Conservation (phyloP, 495 filamentous ascomycete genomes). For the Cercophora scortea region DNA sequence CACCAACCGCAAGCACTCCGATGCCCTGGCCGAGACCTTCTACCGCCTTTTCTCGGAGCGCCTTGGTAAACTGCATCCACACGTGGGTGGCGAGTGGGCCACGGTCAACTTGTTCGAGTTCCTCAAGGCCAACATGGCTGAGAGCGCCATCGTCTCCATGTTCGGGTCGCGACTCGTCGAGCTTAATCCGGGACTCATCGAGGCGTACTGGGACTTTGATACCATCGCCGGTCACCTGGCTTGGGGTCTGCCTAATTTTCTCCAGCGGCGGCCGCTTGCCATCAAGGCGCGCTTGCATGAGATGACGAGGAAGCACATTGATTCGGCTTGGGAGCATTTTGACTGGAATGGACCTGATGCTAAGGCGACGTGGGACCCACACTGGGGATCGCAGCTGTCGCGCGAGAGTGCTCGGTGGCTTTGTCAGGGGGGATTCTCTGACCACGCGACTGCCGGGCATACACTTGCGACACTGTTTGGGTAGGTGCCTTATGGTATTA, state of each 20-base stretch:
- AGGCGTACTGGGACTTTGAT: slow-evolving; percentile 18
- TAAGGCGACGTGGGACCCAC: slow-evolving; percentile 19
- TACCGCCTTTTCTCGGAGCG: not conserved
- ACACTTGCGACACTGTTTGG: slow-evolving; percentile 1
- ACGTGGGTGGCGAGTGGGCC: slow-evolving; percentile 1
- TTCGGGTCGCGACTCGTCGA: slow-evolving; percentile 11
- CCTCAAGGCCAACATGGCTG: slow-evolving; percentile 9
- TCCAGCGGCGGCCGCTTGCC: not conserved
- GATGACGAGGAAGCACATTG: not conserved
- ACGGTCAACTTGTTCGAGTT: slow-evolving; percentile 7
- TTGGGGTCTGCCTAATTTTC: slow-evolving; percentile 19
- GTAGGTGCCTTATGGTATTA: not conserved
- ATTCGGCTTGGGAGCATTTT: slow-evolving; percentile 6
- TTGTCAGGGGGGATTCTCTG: slow-evolving; percentile 8
- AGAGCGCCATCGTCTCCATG: slow-evolving; percentile 8
- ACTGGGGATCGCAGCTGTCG: slow-evolving; percentile 16
- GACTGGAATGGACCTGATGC: slow-evolving; percentile 12
- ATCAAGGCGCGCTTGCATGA: not conserved
- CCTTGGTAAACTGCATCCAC: not conserved
- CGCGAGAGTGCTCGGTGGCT: slow-evolving; percentile 13
- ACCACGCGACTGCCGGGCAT: not conserved
- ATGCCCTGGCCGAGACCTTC: not conserved
- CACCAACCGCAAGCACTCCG: not conserved
- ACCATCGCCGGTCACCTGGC: slow-evolving; percentile 41
- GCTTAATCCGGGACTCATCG: slow-evolving; percentile 12